A percentile compares a stretch with the other conserved stretches of the same genome.
These are phyloP conservation scores for Taiwanofungus camphoratus DNA, from an alignment of 1,284 basidiomycete species.

Conservation along the genomic window DNA sequence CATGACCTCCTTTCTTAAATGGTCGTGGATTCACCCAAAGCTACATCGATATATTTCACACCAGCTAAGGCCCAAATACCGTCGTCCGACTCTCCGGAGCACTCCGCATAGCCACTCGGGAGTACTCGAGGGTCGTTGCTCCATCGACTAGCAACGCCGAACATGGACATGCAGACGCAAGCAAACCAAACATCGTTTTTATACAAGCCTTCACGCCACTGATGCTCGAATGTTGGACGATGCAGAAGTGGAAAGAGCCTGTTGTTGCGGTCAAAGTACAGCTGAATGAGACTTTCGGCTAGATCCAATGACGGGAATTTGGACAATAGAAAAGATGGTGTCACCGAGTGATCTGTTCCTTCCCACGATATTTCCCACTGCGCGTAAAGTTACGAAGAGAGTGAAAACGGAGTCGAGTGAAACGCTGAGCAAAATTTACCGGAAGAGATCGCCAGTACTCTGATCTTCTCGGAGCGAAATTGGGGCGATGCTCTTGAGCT, in stretches of 20 bases:
- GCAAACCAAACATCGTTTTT: constrained; percentile 41
- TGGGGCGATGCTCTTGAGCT: constrained; percentile 9
- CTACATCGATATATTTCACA: constrained; percentile 21
- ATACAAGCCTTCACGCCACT: constrained; percentile 38
- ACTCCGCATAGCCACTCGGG: constrained; percentile 25
- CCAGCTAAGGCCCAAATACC: constrained; percentile 21
- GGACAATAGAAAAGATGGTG: constrained; percentile 34
- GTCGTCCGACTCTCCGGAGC: constrained; percentile 26
- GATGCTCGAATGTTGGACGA: constrained; percentile 40
- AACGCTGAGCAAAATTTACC: constrained; percentile 9
- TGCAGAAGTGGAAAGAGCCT: constrained; percentile 43
- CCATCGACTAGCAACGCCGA: constrained; percentile 45
- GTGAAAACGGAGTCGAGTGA: neutral
- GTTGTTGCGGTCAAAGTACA: constrained; percentile 43
- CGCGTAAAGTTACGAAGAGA: neutral
- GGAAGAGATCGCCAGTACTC: constrained; percentile 19
- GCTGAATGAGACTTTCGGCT: constrained; percentile 36
- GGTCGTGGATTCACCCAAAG: constrained; percentile 15
- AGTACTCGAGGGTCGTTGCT: constrained; percentile 42
- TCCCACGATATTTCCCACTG: constrained; percentile 62
- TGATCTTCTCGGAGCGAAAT: constrained; percentile 10
- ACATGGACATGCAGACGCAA: constrained; percentile 41
- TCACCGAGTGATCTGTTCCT: constrained; percentile 32
- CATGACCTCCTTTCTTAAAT: neutral
- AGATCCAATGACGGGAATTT: constrained; percentile 54